These are phyloP conservation scores for Sclerotinia glacialis DNA, from an alignment of 2,329 filamentous ascomycete genomes.

Conservation along the genomic window DNA sequence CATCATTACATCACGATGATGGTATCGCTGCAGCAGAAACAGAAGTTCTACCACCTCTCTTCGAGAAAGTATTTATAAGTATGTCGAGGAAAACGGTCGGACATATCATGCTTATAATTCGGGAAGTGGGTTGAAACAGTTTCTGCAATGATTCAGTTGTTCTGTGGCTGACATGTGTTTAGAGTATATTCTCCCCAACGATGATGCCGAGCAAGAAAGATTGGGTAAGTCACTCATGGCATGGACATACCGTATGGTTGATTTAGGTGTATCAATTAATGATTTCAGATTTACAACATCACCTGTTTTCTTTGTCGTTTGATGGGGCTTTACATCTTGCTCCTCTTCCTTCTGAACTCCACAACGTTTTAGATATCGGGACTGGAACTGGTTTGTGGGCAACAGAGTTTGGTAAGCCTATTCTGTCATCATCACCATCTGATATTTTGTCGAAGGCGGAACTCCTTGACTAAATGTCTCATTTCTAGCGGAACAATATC, in stretches of 20 bases:
- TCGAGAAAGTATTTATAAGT: constrained; percentile 40
- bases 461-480: background rate
- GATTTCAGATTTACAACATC: constrained; percentile 26
- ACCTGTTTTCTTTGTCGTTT: constrained; percentile 25
- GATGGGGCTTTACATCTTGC: constrained; percentile 23
- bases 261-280: background rate
- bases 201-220: constrained; percentile 24
- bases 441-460: no score
- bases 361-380: constrained; percentile 25
- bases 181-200: constrained; percentile 30
- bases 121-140: constrained; percentile 23
- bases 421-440: background rate
- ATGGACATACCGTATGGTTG: background rate
- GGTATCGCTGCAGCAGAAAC: background rate
- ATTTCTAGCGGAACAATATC: constrained; percentile 30
- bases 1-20: background rate
- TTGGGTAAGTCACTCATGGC: constrained; percentile 12
- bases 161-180: background rate
- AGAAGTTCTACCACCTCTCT: constrained; percentile 24
- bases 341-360: constrained; percentile 23
- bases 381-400: constrained; percentile 28
- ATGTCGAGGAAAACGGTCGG: constrained; percentile 40
- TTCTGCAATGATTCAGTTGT: background rate
- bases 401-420: constrained; percentile 33
- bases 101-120: constrained; percentile 32